Base-by-base conservation (phyloP, 768 basidiomycete species). In the Pleurotus pulmonarius region DNA sequence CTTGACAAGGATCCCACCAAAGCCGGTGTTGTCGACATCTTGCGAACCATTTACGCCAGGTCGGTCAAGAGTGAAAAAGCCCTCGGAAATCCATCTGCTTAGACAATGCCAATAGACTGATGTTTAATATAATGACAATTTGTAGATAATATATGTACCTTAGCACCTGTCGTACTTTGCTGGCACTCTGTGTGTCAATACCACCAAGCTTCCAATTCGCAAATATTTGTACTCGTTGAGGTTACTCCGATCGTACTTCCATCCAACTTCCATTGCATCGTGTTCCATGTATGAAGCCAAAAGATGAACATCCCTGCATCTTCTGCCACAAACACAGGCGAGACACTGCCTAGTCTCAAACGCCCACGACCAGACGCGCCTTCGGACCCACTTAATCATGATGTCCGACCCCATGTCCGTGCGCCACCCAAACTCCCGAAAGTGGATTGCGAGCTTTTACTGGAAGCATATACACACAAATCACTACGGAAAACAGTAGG, bases 381-480 rank as follows among this genome's bases (percentile, higher is more conserved):
- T 34, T 34, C 41, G 41, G 20, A 44, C n/a, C 41, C 41, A 3
- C 41, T 5, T 0, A 16, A 44, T 20, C 41, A 43, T n/a, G 20
- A 44, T 44, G 41, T n/a, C 20, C 8, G n/a, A 22, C 41, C 13
- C 2, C 9, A 44, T 15, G 41, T 49, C 61, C 41, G 58, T 63
- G 58, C 57, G 52, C 47, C 26, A 47, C 56, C 63, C 70, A 51
- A 81, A 78, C 65, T 82, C 58, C 87, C 83, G 45, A 75, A 73
- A 65, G 72, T 82, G 48, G 63, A 58, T 56, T 73, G 74, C 26
- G 81, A 86, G 49, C 70, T 83, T 38, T 72, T 84, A 60, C 78
- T 90, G 52, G 81, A 87, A 61, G 83, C 88, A 52, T 89, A 81
- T 62, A 88, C 86, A 11, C 88, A 91, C 65, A 77, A 70, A 62